A percentile compares a stretch with the other conserved stretches of the same genome.
These are phyloP conservation scores for Mucor ambiguus DNA, from an alignment of 371 early-diverging fungal species.

Conservation along the genomic window DNA sequence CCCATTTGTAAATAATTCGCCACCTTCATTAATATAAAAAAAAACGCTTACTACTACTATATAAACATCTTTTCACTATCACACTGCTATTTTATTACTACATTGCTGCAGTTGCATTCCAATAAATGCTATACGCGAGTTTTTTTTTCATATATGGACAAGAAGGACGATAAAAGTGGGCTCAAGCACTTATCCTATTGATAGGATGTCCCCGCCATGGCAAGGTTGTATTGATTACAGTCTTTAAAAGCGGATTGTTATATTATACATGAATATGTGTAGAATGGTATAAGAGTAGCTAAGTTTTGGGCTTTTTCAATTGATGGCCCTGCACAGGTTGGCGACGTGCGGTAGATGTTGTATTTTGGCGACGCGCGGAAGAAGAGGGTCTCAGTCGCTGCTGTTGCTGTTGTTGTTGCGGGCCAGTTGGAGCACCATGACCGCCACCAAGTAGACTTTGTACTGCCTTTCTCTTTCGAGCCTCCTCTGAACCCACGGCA, in stretches of 20 bases:
- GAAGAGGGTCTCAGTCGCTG: neutral
- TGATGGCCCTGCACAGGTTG: neutral
- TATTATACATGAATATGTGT: neutral
- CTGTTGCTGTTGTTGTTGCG: neutral
- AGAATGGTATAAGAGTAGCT: too few species aligned
- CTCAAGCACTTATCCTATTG: too few species aligned
- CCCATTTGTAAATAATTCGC: neutral
- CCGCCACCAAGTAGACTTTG: too few species aligned
- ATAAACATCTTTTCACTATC: neutral
- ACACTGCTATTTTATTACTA: neutral
- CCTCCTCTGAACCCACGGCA: too few species aligned
- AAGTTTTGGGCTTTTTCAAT: neutral
- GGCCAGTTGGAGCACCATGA: neutral
- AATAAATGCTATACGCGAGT: neutral
- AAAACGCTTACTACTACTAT: neutral
- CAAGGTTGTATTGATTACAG: too few species aligned
- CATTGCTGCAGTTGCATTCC: neutral
- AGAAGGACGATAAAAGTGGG: too few species aligned
- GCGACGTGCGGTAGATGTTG: neutral
- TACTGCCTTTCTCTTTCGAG: too few species aligned
- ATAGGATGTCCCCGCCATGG: too few species aligned
- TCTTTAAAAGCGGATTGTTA: neutral
- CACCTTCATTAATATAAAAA: neutral
- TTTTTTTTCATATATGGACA: neutral
- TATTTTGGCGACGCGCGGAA: neutral